Evolutionary conservation across 495 filamentous ascomycete genomes (phyloP).

Genomic region (Aspergillus cristatus): DNA sequence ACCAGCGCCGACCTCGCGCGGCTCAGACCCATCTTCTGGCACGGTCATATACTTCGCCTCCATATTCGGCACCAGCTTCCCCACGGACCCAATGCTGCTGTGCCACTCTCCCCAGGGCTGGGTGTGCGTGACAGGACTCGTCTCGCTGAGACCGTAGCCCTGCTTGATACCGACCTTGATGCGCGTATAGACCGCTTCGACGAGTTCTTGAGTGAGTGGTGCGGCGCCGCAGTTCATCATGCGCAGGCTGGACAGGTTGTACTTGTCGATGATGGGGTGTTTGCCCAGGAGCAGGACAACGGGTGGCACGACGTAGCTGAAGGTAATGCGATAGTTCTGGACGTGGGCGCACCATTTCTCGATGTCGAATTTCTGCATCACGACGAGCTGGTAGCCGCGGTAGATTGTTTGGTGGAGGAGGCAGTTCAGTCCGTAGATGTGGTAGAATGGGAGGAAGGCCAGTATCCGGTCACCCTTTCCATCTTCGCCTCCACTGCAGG

Average conservation of each 20-base stretch:
- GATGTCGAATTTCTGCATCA: constrained; percentile 82
- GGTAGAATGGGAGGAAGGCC: constrained; percentile 86
- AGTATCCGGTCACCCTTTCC: constrained; percentile 62
- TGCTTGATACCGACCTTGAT: constrained; percentile 71
- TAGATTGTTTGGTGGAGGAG: constrained; percentile 56
- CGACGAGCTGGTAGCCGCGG: constrained; percentile 57
- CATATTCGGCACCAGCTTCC: constrained; percentile 71
- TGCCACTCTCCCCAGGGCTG: constrained; percentile 73
- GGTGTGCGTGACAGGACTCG: constrained; percentile 47
- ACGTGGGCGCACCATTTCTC: constrained; percentile 66
- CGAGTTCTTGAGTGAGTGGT: constrained; percentile 74
- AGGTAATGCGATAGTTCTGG: constrained; percentile 66
- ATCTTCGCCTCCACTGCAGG: constrained; percentile 49
- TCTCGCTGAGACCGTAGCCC: constrained; percentile 83
- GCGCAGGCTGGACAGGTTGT: constrained; percentile 68
- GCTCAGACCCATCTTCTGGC: constrained; percentile 42
- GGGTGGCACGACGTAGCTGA: constrained; percentile 76
- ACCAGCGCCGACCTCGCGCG: constrained; percentile 48
- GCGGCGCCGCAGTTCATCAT: constrained; percentile 90
- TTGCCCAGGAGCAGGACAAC: constrained; percentile 75
- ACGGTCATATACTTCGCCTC: constrained; percentile 67
- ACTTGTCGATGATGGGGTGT: constrained; percentile 64
- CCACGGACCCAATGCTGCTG: constrained; percentile 68
- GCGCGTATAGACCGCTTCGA: constrained; percentile 65
- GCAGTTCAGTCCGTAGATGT: constrained; percentile 96